Evolutionary conservation across 192 early-diverging fungal genomes (phyloP), one percentile per base, ranked within the genome.

Genomic region (Jimgerdemannia flammicorona): DNA sequence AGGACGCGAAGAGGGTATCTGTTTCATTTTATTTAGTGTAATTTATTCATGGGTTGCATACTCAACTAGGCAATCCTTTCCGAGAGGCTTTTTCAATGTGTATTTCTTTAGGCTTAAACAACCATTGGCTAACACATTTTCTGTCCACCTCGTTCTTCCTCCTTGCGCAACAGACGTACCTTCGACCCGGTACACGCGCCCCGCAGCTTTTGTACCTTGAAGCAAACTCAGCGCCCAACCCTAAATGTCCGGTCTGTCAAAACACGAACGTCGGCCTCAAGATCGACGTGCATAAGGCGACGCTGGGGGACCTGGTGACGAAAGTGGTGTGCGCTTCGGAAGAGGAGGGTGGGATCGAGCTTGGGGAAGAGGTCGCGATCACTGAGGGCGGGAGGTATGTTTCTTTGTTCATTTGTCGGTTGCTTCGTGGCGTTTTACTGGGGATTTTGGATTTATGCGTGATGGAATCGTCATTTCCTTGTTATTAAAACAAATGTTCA

Each of bases 221-320:
- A 76, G 72, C 78, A 44, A 83, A 90, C 54, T 83, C 84, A 3
- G 72, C 75, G 44, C 95, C 96, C 9, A 94, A 93, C 78, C 88
- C 89, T 4, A 73, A 83, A 44, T 99, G 98, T 77, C 81, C 85
- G 7, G 91, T 95, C 29, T 98, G 96, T 78, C 80, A 83, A 29
- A 87, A 87, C 63, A 85, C 84, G 29, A 89, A 91, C 67, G 84
- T 93, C 64, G 75, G 84, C 17, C 77, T 96, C 4, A 81, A 85
- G 18, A 82, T 89, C 3, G 88, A 96, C 71, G 77, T 85, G 4
- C 72, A 75, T 39, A 79, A 80, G 14, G 86, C 87, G 8, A 96
- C 93, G 0, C 80, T 98, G 42, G 80, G 87, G 66, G 88, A 91
- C 63, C 72, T 99, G 4, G 72, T 97, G 9, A 76, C 90, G 4